Conservation (phyloP, 345 rosid species). For the Diplotaxis tenuifolia region DNA sequence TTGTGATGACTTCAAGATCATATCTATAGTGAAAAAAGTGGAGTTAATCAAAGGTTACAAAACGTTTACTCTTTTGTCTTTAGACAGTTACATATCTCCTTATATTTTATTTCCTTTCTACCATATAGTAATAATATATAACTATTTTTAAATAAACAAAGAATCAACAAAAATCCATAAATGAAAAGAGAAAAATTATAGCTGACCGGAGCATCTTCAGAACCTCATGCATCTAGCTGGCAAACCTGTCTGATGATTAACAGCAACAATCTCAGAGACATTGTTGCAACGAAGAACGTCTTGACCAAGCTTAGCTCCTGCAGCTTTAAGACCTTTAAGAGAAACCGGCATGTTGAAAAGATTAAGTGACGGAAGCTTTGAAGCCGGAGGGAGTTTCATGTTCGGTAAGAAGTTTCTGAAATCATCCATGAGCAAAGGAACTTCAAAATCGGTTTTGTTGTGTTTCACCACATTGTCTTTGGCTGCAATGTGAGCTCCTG, state of each 20-base stretch:
- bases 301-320: conserved; percentile 92
- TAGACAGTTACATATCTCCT: conserved; percentile 8
- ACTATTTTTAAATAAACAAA: conserved; percentile 25
- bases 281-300: conserved; percentile 81
- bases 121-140: conserved; percentile 12
- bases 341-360: conserved; percentile 90
- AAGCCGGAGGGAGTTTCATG: conserved; percentile 74
- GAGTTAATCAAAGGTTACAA: conserved; percentile 9
- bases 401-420: conserved; percentile 65
- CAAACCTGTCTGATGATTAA: conserved; percentile 76
- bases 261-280: conserved; percentile 69
- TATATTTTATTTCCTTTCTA: background rate
- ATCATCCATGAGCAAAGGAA: conserved; percentile 74
- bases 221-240: conserved; percentile 67
- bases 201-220: conserved; percentile 39
- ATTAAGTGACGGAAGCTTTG: conserved; percentile 80
- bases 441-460: conserved; percentile 81
- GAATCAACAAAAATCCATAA: conserved; percentile 33
- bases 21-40: background rate
- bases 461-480: conserved; percentile 87
- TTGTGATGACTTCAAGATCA: background rate
- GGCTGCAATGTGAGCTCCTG: conserved; percentile 93
- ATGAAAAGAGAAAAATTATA: conserved; percentile 4
- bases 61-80: conserved; percentile 9
- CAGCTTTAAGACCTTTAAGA: conserved; percentile 84